phyloP scores from a whole-genome alignment of 345 rosid species.

The Gossypium bickii region DNA sequence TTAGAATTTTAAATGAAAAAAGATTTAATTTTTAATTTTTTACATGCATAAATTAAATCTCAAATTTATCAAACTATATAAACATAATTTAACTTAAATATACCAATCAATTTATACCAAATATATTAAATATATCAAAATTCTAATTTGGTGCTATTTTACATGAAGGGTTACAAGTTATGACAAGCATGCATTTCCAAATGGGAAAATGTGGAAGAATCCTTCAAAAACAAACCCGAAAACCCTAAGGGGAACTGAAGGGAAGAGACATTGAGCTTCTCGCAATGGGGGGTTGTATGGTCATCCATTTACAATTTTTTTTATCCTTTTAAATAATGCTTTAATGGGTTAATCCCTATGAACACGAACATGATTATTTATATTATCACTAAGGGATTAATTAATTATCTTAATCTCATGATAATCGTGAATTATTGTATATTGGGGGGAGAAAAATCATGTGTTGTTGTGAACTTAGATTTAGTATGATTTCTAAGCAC shows the following conservation, averaged over 20 bases:
- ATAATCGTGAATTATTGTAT: neutral
- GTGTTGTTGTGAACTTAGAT: neutral
- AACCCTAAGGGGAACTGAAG: neutral
- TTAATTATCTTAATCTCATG: neutral
- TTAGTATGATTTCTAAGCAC: neutral
- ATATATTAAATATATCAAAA: no score
- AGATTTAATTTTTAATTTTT: no score
- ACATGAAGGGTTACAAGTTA: neutral
- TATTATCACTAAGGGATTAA: neutral
- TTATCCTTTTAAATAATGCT: neutral
- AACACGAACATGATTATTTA: neutral
- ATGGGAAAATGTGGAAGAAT: neutral
- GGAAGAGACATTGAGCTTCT: neutral
- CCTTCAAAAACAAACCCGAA: no score
- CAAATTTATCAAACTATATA: no score
- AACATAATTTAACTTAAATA: no score
- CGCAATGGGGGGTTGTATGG: conserved; percentile 4
- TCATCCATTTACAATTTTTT: neutral
- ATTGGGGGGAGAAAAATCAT: neutral
- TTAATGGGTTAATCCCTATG: neutral
- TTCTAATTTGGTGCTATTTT: neutral
- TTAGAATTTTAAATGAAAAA: no score
- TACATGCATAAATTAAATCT: no score
- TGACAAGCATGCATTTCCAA: conserved; percentile 3
- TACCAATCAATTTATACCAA: no score